Conservation (phyloP, 176 grass and related monocot genomes). For the Eleusine indica region DNA sequence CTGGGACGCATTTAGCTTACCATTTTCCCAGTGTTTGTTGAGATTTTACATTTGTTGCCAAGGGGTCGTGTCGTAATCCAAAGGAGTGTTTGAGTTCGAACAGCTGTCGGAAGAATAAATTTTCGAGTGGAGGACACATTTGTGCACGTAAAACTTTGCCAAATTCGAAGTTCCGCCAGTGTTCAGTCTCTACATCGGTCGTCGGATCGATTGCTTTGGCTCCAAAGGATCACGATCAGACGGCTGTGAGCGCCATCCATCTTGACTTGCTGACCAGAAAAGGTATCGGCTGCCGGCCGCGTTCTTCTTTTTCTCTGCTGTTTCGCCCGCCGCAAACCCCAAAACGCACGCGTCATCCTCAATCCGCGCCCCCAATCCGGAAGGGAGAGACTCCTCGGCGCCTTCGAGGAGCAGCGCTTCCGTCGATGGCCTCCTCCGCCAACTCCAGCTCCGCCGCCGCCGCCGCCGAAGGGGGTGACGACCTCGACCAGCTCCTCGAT, state of each 20-base stretch:
- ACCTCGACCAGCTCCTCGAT: constrained; percentile 63
- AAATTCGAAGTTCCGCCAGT: not conserved
- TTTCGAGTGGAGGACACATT: not conserved
- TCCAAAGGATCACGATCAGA: constrained; percentile 21
- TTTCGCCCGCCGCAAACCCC: not conserved
- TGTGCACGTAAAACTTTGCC: not conserved
- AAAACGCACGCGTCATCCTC: not conserved
- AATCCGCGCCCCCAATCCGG: constrained; percentile 14
- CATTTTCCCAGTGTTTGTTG: not conserved
- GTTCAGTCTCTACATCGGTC: not conserved
- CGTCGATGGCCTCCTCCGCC: constrained; percentile 49
- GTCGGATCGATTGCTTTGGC: not conserved
- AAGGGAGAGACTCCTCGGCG: not conserved
- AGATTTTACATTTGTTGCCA: not conserved
- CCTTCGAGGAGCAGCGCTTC: not conserved
- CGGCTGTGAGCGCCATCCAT: not conserved
- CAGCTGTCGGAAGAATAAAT: not conserved
- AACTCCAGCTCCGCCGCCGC: constrained; percentile 21
- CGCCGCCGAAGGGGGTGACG: constrained; percentile 23
- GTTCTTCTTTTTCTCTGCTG: not conserved
- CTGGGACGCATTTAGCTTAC: not conserved
- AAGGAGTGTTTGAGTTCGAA: not conserved
- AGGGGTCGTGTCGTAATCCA: not conserved
- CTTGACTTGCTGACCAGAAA: constrained; percentile 9
- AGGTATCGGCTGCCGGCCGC: constrained; percentile 8